Evolutionary conservation across 2,329 filamentous ascomycete species (phyloP), one percentile per base, ranked within the genome.

Genomic region (Calycina marina): DNA sequence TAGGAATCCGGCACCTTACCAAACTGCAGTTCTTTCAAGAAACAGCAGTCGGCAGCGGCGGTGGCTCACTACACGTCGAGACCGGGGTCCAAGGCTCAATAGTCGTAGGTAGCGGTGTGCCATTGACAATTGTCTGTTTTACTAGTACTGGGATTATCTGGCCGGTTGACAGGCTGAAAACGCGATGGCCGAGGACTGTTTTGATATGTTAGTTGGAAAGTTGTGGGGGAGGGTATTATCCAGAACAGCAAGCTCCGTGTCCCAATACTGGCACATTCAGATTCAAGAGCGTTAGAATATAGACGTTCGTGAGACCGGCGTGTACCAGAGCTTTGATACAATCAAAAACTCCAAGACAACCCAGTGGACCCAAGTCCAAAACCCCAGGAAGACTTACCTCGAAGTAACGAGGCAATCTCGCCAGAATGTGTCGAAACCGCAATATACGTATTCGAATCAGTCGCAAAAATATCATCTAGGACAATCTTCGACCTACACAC

Each of bases 91-190:
- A 63, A 2, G 40, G 36, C 2, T 31, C 38, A 17, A 34, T 34
- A 11, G 36, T 29, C 8, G 24, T 30, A 5, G 28, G 28, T 3
- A 46, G 45, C 9, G 33, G 4, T 5, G 13, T 14, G 3, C 46
- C 42, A 14, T 25, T 9, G 13, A 61, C 27, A 6, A 50, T 64
- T 40, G 69, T 61, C 1, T 66, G 71, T 52, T 67, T 71, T 15
- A 82, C 67, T 2, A 82, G 59, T 2, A 78, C 72, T 0, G 77
- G 75, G 17, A 83, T 76, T 5, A 75, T 68, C 40, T 74, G 68
- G 6, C 77, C 77, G 0, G 77, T 83, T n/a, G 61, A 60, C 9
- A 82, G 56, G 2, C 56, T 51, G 47, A 81, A 83, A 2, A 54
- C 41, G n/a, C 65, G 63, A 45, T 82, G 77, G 31, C 65, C 64